Evolutionary conservation across 257 asterid species (phyloP).

Genomic region (Agastache rugosa): DNA sequence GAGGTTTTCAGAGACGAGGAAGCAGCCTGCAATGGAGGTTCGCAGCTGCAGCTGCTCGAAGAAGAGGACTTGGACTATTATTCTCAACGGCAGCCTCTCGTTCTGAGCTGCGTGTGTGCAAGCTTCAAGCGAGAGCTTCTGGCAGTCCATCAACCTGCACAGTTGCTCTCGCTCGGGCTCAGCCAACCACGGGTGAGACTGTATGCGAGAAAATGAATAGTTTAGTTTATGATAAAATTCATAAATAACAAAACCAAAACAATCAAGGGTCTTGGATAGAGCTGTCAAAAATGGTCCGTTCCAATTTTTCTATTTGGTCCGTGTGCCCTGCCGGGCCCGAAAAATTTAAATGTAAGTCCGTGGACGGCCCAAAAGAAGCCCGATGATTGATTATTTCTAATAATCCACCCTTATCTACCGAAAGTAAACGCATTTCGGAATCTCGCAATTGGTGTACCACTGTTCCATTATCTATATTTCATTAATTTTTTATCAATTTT

Average conservation of each 20-base stretch:
- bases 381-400: no score
- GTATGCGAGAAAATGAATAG: slow-evolving; percentile 6
- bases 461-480: no score
- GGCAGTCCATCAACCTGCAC: slow-evolving; percentile 96
- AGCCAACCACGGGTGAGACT: slow-evolving; percentile 95
- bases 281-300: no score
- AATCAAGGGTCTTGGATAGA: neutral
- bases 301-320: no score
- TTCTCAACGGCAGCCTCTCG: slow-evolving; percentile 84
- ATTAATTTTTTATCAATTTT: no score
- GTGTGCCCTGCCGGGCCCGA: no score
- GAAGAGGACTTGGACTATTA: slow-evolving; percentile 93
- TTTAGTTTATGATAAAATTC: neutral
- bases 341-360: no score
- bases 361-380: no score
- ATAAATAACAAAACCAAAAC: neutral
- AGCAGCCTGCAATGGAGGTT: slow-evolving; percentile 95
- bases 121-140: slow-evolving; percentile 94
- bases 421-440: no score
- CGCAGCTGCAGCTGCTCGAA: slow-evolving; percentile 94
- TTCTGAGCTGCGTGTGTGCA: slow-evolving; percentile 99
- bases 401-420: neutral
- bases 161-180: slow-evolving; percentile 91
- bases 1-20: slow-evolving; percentile 90
- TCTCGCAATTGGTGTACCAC: no score